Conservation (phyloP, 2,329 filamentous ascomycete genomes). For the Aquanectria penicillioides region DNA sequence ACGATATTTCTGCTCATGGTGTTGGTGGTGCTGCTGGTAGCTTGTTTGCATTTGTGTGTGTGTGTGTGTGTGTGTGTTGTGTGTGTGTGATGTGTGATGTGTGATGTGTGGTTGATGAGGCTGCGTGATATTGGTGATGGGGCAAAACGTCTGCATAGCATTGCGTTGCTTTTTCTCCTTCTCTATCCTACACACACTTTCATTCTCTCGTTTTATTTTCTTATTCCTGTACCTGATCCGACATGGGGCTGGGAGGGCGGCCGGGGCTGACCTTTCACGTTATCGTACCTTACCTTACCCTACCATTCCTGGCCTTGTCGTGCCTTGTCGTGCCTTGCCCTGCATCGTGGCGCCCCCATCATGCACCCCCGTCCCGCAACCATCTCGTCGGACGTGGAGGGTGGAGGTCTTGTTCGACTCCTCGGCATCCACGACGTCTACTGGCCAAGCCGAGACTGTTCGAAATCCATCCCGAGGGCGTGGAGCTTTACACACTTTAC, state of each 20-base stretch:
- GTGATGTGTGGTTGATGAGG: slow-evolving; percentile 9
- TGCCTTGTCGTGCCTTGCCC: slow-evolving; percentile 6
- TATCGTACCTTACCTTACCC: slow-evolving; percentile 8
- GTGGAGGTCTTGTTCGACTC: background rate
- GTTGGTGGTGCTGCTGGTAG: no score
- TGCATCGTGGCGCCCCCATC: slow-evolving; percentile 7
- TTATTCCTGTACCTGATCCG: background rate
- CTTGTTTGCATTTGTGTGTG: no score
- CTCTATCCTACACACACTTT: background rate
- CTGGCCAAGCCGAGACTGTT: background rate
- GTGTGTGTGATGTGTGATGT: no score
- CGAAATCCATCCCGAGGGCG: slow-evolving; percentile 15
- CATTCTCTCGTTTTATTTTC: background rate
- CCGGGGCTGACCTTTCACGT: no score
- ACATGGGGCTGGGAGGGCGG: background rate
- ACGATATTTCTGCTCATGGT: no score
- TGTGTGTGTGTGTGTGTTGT: no score
- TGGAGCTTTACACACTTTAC: slow-evolving; percentile 6
- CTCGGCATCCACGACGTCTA: background rate
- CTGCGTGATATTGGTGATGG: slow-evolving; percentile 1
- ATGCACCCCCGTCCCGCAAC: background rate
- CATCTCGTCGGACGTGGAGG: background rate
- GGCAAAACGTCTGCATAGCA: background rate
- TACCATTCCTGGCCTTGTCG: background rate
- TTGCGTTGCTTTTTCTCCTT: background rate